phyloP scores from a whole-genome alignment of 257 asterid species.

The Ehretia macrophylla region DNA sequence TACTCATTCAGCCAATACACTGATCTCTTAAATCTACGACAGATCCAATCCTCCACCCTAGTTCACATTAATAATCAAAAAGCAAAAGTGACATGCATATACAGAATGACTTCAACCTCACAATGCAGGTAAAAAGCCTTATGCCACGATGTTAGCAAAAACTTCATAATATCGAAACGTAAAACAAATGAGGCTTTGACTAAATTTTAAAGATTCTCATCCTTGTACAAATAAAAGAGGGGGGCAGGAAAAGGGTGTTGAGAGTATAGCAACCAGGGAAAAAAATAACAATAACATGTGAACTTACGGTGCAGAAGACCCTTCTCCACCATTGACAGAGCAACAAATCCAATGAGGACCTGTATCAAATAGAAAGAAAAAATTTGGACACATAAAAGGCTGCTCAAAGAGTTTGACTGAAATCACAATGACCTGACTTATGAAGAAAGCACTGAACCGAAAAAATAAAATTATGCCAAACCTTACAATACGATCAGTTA shows the following conservation, averaged over 20 bases:
- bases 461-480: slow-evolving; percentile 6
- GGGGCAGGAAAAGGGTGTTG: too few relatives aligned
- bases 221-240: too few relatives aligned
- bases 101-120: too few relatives aligned
- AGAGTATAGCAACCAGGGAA: background rate
- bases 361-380: slow-evolving; percentile 15
- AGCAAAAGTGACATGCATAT: too few relatives aligned
- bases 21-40: too few relatives aligned
- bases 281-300: slow-evolving; percentile 1
- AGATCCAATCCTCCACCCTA: too few relatives aligned
- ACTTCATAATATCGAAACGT: background rate
- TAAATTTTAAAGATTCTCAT: too few relatives aligned
- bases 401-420: background rate
- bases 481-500: background rate
- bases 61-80: too few relatives aligned
- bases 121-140: too few relatives aligned
- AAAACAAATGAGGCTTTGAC: background rate
- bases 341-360: slow-evolving; percentile 89
- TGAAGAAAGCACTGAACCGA: background rate
- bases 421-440: background rate
- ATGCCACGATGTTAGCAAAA: background rate
- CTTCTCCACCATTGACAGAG: slow-evolving; percentile 84
- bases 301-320: slow-evolving; percentile 81
- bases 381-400: background rate
- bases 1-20: too few relatives aligned